phyloP scores from a whole-genome alignment of 2,329 filamentous ascomycete species.

The Gnomoniopsis sp. region DNA sequence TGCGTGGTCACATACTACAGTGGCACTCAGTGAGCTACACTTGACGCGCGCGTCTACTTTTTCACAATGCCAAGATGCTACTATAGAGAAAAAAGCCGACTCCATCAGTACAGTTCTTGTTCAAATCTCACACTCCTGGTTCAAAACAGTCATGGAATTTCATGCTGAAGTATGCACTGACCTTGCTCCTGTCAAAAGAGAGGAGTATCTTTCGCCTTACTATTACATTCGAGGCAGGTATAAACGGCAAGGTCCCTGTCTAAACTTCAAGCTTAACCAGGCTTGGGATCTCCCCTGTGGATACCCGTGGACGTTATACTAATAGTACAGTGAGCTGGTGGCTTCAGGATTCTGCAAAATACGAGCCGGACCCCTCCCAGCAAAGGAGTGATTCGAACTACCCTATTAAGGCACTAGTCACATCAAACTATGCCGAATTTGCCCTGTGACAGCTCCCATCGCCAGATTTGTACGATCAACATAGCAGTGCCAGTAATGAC shows the following conservation, averaged over 20 bases:
- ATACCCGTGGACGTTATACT: neutral
- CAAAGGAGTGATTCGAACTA: no score
- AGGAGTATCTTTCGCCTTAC: neutral
- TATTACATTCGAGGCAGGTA: neutral
- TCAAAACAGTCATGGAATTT: no score
- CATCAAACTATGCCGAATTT: neutral
- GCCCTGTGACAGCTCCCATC: neutral
- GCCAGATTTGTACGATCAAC: neutral
- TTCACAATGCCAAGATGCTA: no score
- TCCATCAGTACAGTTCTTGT: no score
- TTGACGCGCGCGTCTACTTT: no score
- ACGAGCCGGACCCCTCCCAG: neutral
- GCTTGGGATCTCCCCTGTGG: constrained; percentile 6
- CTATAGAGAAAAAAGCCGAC: no score
- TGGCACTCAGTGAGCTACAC: no score
- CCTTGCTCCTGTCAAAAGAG: no score
- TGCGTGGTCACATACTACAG: no score
- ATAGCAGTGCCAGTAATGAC: neutral
- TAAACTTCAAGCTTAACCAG: constrained; percentile 11
- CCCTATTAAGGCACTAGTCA: neutral
- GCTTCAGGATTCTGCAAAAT: neutral
- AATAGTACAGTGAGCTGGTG: neutral
- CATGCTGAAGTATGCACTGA: no score
- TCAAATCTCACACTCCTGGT: no score
- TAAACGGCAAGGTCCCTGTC: neutral